A percentile compares a stretch with the other conserved stretches of the same genome.
Conservation (phyloP, 2,329 filamentous ascomycete genomes). For the Penicillium sp. region DNA sequence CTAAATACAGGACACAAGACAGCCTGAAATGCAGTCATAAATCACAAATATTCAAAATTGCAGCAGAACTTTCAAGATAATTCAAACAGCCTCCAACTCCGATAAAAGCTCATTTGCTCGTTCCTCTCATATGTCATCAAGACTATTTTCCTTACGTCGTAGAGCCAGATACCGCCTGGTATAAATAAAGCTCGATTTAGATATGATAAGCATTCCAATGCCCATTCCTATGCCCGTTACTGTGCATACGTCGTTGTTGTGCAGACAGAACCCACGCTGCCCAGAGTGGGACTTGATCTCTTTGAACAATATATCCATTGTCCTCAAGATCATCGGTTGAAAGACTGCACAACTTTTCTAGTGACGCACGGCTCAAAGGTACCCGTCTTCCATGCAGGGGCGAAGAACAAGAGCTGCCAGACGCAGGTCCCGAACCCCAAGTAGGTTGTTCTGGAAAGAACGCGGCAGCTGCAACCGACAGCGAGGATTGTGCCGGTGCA, state of each 20-base stretch:
- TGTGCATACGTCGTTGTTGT: not conserved
- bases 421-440: not conserved
- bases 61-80: not conserved
- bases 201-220: not conserved
- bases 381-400: not conserved
- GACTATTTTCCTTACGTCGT: not conserved
- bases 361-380: not conserved
- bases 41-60: not conserved
- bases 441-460: not conserved
- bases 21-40: not conserved
- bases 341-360: slow-evolving; percentile 28
- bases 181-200: not conserved
- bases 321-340: slow-evolving; percentile 38
- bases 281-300: slow-evolving; percentile 37
- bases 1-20: not conserved
- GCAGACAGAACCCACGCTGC: slow-evolving; percentile 17
- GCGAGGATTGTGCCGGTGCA: slow-evolving; percentile 9
- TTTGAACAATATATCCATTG: slow-evolving; percentile 34
- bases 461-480: slow-evolving; percentile 21
- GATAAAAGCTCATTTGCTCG: not conserved
- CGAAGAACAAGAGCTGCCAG: not conserved
- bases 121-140: not conserved
- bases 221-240: not conserved
- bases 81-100: slow-evolving; percentile 4
- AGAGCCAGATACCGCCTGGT: not conserved